These are phyloP conservation scores for Colletotrichum gigasporum DNA, from an alignment of 2,329 filamentous ascomycete genomes.

Conservation along the genomic window DNA sequence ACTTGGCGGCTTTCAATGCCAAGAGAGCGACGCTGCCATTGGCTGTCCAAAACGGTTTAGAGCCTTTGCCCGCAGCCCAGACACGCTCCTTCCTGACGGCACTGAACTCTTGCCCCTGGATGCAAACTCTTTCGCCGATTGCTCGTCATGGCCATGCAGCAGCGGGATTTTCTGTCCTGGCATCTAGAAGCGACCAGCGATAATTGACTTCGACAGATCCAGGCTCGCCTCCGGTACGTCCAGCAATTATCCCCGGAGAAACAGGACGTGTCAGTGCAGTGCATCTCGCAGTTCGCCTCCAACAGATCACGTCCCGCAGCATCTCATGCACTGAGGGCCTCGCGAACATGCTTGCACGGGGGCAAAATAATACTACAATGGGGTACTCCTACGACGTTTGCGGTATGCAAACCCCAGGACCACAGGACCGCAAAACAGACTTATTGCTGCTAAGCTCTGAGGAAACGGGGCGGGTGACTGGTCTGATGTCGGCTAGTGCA, in stretches of 20 bases:
- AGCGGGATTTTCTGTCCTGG: not conserved
- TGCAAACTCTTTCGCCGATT: not conserved
- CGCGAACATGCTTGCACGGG: slow-evolving; percentile 4
- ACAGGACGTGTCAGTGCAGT: not conserved
- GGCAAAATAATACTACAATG: not conserved
- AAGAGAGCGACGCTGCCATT: not conserved
- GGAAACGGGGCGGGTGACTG: not conserved
- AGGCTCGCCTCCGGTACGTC: not conserved
- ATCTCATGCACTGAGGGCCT: slow-evolving; percentile 3
- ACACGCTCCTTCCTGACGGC: not conserved
- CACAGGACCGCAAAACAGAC: slow-evolving; percentile 16
- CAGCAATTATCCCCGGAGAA: not conserved
- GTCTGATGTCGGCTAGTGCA: slow-evolving; percentile 21
- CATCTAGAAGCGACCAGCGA: not conserved
- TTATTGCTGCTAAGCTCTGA: not conserved
- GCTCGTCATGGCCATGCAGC: not conserved
- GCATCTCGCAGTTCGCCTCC: slow-evolving; percentile 18
- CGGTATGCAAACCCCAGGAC: no score
- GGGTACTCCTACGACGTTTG: no score
- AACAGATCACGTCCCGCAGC: slow-evolving; percentile 1
- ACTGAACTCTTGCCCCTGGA: not conserved
- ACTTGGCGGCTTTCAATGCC: not conserved
- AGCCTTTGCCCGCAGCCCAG: not conserved
- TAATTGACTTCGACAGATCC: not conserved
- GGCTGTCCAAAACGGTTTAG: not conserved